These are phyloP conservation scores for Pseudogymnoascus sp. DNA, from an alignment of 2,329 filamentous ascomycete species.

Conservation along the genomic window DNA sequence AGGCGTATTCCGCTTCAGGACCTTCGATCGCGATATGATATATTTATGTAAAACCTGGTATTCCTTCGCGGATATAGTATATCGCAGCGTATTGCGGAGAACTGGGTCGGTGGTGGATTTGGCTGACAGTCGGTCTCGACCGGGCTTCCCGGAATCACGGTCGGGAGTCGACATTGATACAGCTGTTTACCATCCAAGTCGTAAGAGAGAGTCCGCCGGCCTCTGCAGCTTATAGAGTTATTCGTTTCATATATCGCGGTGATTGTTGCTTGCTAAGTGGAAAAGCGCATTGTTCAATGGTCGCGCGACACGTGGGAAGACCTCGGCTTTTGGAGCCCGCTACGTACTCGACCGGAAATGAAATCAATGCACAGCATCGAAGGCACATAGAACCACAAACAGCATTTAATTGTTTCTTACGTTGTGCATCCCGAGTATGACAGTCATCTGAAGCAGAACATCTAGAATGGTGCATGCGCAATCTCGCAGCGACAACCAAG, in stretches of 20 bases:
- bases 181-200: slow-evolving; percentile 1
- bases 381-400: background rate
- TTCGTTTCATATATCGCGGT: slow-evolving; percentile 2
- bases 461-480: background rate
- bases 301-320: slow-evolving; percentile 5
- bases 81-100: slow-evolving; percentile 76
- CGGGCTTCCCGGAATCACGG: slow-evolving; percentile 4
- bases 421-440: background rate
- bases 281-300: slow-evolving; percentile 4
- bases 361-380: slow-evolving; percentile 2
- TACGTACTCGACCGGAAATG: background rate
- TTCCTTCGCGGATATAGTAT: slow-evolving; percentile 78
- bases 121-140: slow-evolving; percentile 17
- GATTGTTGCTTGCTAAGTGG: slow-evolving; percentile 4
- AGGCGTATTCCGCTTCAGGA: slow-evolving; percentile 48
- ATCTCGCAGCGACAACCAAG: background rate
- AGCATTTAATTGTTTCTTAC: background rate
- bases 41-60: slow-evolving; percentile 81
- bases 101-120: slow-evolving; percentile 53
- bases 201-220: background rate
- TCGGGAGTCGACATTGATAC: slow-evolving; percentile 4
- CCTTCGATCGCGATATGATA: slow-evolving; percentile 64
- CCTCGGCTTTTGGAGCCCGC: slow-evolving; percentile 3
- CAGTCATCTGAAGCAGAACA: background rate
- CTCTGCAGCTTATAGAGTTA: slow-evolving; percentile 4